phyloP scores from a whole-genome alignment of 352 stramenopile genomes.

The Elongisporangium undulatum region DNA sequence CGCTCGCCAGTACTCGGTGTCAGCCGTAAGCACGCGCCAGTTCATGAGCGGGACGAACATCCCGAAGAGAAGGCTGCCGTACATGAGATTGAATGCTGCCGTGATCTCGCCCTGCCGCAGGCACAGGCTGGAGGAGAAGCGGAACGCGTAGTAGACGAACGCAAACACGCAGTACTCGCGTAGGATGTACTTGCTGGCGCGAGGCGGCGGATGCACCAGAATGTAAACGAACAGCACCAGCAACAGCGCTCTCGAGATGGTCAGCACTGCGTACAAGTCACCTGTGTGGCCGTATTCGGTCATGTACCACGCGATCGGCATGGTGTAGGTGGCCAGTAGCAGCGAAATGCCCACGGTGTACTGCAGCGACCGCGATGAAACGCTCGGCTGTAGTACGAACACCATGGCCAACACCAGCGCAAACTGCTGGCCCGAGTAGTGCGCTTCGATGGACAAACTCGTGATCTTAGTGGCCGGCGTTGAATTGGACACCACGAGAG shows the following conservation, averaged over 20 bases:
- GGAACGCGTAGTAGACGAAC: conserved; percentile 16
- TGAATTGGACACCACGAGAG: conserved; percentile 10
- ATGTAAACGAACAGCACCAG: conserved; percentile 20
- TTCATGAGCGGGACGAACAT: conserved; percentile 31
- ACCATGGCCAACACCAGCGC: conserved; percentile 28
- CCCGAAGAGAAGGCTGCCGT: conserved; percentile 8
- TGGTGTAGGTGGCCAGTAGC: conserved; percentile 18
- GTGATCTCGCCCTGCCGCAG: conserved; percentile 9
- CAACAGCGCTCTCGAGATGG: conserved; percentile 6
- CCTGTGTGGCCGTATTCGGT: conserved; percentile 5
- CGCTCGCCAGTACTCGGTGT: conserved; percentile 65
- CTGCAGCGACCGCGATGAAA: conserved; percentile 25
- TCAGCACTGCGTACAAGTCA: conserved; percentile 10
- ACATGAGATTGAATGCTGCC: conserved; percentile 8
- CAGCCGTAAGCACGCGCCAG: conserved; percentile 42
- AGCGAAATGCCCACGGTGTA: conserved; percentile 19
- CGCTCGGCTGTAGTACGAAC: conserved; percentile 43
- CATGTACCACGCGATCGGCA: conserved; percentile 19
- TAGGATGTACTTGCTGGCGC: conserved; percentile 11
- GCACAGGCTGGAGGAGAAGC: conserved; percentile 14
- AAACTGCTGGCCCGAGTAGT: conserved; percentile 31
- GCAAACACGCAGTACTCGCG: conserved; percentile 22
- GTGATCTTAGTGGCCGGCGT: conserved; percentile 5
- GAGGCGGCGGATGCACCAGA: conserved; percentile 8
- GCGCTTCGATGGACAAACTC: conserved; percentile 18